Evolutionary conservation across 148 eudicot species (phyloP), one percentile per base, ranked within the genome.

Genomic region (Vaccinium vitisidaea): DNA sequence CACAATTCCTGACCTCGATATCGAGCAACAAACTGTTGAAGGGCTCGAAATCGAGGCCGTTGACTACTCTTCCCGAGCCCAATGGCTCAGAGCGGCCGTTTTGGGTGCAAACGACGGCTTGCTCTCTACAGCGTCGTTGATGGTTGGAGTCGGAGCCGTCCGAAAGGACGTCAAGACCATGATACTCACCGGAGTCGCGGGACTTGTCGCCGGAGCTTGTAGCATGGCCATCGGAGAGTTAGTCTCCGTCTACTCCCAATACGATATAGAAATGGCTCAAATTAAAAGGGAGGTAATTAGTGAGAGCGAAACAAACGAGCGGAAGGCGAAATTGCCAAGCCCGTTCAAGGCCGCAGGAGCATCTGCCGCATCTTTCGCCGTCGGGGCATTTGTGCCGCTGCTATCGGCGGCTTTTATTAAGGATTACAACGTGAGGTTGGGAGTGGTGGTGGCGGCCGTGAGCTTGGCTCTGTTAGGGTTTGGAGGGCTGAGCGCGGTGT

Each of bases 121-220:
- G 23, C 79, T 88, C 18, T 83, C 90, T 0, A 84, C 82, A 4
- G 86, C 88, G 0, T 74, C 88, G 1, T 67, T 88, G 39, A 85
- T 88, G 88, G 79, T 88, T 55, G 90, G 90, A 0, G 83, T 90
- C 6, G 90, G 92, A 3, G 90, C 91, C 4, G 83, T 88, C 23
- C 65, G 71, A 12, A 32, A 80, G 2, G 90, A 90, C 54, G 58
- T 36, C 5, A 82, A 78, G 25, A 75, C 87, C 83, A 90, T 90
- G 90, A 56, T 90, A 73, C 82, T 90, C 15, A 75, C 87, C 15
- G 90, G 91, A 8, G 53, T 84, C 14, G 87, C 90, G 1, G 89
- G 90, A 3, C 56, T 86, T 1, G 46, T 90, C 1, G 91, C 86
- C 18, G 91, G 91, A 6, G 88, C 91, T 19, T 90, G 87, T 73